Conservation (phyloP, 768 basidiomycete species). For the Trichaptum fuscoviolaceum region DNA sequence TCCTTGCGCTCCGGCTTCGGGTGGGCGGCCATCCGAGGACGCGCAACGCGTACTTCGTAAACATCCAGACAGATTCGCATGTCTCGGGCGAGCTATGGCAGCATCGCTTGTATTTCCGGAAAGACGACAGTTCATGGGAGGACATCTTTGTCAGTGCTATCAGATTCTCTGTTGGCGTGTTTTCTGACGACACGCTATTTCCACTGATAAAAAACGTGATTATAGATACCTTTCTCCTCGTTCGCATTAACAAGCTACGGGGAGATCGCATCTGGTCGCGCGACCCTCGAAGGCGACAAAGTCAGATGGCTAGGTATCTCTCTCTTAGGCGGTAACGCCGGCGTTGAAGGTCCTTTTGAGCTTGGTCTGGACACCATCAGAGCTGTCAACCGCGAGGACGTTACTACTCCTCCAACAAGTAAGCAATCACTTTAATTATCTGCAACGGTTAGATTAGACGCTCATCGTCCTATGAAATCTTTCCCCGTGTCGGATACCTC, state of each 20-base stretch:
- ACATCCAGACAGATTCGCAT: conserved; percentile 84
- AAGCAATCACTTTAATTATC: background rate
- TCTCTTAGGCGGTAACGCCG: conserved; percentile 78
- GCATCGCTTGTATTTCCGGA: conserved; percentile 78
- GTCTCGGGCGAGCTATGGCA: conserved; percentile 90
- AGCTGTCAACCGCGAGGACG: conserved; percentile 74
- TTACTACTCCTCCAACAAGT: conserved; percentile 22
- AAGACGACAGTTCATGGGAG: conserved; percentile 68
- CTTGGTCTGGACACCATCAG: conserved; percentile 78
- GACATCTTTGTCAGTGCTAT: conserved; percentile 61
- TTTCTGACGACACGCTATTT: conserved; percentile 12
- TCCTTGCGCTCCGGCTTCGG: conserved; percentile 74
- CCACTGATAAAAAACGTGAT: conserved; percentile 11
- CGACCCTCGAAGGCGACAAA: conserved; percentile 69
- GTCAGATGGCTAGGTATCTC: conserved; percentile 84
- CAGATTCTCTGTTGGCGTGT: conserved; percentile 12
- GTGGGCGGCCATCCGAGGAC: conserved; percentile 72
- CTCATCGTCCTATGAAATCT: background rate
- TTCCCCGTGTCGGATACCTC: background rate
- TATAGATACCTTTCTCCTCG: conserved; percentile 73
- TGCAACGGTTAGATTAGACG: background rate
- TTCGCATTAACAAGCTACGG: conserved; percentile 75
- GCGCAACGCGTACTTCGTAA: conserved; percentile 85
- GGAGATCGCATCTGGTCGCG: conserved; percentile 61
- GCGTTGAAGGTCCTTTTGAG: conserved; percentile 70